These are phyloP conservation scores for Coemansia sp. DNA, from an alignment of 192 early-diverging fungal species.

Conservation along the genomic window DNA sequence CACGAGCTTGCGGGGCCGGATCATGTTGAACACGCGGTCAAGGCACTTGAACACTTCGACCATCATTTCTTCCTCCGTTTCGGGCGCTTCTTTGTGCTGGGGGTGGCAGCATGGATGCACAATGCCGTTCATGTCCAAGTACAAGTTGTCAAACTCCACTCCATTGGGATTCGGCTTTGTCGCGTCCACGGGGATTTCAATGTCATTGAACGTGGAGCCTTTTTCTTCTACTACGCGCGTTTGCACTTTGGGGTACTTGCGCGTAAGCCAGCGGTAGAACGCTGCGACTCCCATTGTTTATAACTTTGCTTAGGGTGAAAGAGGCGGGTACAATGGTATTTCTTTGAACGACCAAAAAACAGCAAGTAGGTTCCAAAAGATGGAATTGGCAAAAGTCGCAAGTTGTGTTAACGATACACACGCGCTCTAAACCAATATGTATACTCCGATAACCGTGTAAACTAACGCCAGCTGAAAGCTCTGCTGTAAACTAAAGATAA, in stretches of 20 bases:
- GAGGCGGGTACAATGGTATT: no score
- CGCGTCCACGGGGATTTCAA: constrained; percentile 79
- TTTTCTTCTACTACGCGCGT: constrained; percentile 73
- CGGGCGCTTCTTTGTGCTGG: constrained; percentile 59
- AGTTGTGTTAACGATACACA: no score
- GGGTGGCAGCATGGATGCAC: constrained; percentile 86
- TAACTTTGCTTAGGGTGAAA: not conserved
- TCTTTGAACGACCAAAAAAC: not conserved
- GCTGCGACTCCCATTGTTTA: constrained; percentile 75
- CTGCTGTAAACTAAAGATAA: no score
- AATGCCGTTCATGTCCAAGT: constrained; percentile 99
- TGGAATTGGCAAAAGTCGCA: no score
- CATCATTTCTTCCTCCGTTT: constrained; percentile 92
- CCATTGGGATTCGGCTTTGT: constrained; percentile 89
- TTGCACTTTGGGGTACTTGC: constrained; percentile 74
- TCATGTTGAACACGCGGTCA: constrained; percentile 90
- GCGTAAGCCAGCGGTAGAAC: constrained; percentile 75
- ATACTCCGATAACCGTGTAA: no score
- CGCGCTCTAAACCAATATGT: no score
- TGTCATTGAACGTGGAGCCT: constrained; percentile 63
- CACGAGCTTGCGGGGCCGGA: constrained; percentile 89
- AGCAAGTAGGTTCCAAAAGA: no score
- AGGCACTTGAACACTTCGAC: constrained; percentile 94
- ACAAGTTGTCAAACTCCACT: constrained; percentile 91
- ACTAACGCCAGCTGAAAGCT: no score